A percentile compares a stretch with the other conserved stretches of the same genome.
Evolutionary conservation across 2,329 filamentous ascomycete species (phyloP).

Genomic region (Leptosphaerulina australis): DNA sequence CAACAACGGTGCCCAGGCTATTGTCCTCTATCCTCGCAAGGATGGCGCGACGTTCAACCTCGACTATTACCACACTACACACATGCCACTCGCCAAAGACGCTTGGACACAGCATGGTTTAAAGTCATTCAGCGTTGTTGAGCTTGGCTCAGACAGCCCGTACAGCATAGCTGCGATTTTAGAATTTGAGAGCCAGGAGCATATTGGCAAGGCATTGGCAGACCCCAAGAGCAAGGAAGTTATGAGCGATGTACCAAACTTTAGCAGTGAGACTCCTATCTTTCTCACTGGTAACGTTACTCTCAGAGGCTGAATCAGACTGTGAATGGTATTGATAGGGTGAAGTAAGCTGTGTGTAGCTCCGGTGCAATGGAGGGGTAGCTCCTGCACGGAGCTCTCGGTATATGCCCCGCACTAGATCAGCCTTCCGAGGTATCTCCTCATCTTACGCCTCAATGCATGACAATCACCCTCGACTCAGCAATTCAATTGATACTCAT

Average conservation of each 20-base stretch:
- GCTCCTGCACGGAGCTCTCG: slow-evolving; percentile 4
- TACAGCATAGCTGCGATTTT: slow-evolving; percentile 28
- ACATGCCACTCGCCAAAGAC: slow-evolving; percentile 55
- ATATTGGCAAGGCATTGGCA: slow-evolving; percentile 27
- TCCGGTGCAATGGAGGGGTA: slow-evolving; percentile 15
- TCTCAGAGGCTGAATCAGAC: slow-evolving; percentile 13
- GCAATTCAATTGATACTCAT: neutral
- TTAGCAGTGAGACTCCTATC: slow-evolving; percentile 46
- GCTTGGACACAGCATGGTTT: slow-evolving; percentile 52
- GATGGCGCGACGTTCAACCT: slow-evolving; percentile 54
- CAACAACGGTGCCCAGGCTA: slow-evolving; percentile 19
- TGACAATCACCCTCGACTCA: slow-evolving; percentile 18
- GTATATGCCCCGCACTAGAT: slow-evolving; percentile 14
- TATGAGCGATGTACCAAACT: slow-evolving; percentile 45
- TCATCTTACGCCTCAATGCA: slow-evolving; percentile 5
- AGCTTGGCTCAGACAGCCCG: slow-evolving; percentile 29
- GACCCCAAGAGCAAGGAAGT: slow-evolving; percentile 40
- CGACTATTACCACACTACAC: slow-evolving; percentile 56
- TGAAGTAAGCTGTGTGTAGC: slow-evolving; percentile 9
- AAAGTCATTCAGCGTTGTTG: slow-evolving; percentile 30
- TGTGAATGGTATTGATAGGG: neutral
- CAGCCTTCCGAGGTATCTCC: slow-evolving; percentile 19
- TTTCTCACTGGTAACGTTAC: slow-evolving; percentile 31
- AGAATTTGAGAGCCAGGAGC: slow-evolving; percentile 37
- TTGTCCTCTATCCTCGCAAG: slow-evolving; percentile 52